A percentile compares a stretch with the other conserved stretches of the same genome.
phyloP scores from a whole-genome alignment of 2,329 filamentous ascomycete species.

The Penicillium sp. region DNA sequence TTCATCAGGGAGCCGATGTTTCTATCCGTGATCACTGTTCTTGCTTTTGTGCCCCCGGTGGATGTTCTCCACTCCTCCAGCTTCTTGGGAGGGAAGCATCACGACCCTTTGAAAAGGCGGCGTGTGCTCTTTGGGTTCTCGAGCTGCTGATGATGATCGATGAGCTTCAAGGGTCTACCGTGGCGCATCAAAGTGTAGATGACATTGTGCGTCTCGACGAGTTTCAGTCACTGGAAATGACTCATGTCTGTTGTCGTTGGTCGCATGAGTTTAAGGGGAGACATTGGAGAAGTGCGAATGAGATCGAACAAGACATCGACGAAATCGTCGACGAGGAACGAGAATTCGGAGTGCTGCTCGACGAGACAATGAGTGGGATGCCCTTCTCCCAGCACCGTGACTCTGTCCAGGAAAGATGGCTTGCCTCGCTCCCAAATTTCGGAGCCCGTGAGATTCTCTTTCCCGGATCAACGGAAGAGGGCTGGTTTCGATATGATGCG shows the following conservation, averaged over 20 bases:
- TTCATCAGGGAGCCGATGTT: not conserved
- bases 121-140: not conserved
- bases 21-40: not conserved
- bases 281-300: not conserved
- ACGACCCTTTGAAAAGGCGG: not conserved
- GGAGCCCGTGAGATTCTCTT: not conserved
- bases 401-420: not conserved
- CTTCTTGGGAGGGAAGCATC: not conserved
- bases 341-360: not conserved
- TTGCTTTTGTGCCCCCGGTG: not conserved
- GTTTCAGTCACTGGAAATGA: not conserved
- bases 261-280: no score
- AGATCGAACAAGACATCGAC: not conserved
- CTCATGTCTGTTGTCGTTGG: not conserved
- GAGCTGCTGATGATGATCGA: not conserved
- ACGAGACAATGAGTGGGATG: not conserved
- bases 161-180: not conserved
- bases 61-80: not conserved
- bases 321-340: not conserved
- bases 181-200: not conserved
- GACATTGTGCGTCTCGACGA: not conserved
- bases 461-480: no score
- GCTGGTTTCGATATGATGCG: no score
- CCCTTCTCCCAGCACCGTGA: not conserved
- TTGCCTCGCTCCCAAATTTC: not conserved